Conservation (phyloP, 192 early-diverging fungal species). For the Chytriomyces hyalinus region DNA sequence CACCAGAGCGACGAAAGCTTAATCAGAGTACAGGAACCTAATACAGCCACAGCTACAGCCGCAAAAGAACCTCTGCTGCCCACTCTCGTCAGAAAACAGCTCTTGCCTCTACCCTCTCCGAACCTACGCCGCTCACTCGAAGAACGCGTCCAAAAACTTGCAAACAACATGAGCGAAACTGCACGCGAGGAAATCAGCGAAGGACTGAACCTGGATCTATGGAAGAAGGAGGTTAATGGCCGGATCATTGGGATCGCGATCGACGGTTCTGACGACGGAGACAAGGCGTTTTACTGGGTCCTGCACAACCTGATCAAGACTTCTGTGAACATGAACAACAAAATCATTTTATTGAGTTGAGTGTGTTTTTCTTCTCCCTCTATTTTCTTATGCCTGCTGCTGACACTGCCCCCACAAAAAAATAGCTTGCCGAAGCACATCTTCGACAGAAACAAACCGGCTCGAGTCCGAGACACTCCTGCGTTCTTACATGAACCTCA, state of each 20-base stretch:
- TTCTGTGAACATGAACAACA: slow-evolving; percentile 13
- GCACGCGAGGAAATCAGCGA: neutral
- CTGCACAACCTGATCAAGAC: slow-evolving; percentile 3
- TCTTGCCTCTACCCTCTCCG: neutral
- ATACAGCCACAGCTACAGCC: neutral
- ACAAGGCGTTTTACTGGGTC: slow-evolving; percentile 25
- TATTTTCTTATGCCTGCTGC: neutral
- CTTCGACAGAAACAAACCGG: neutral
- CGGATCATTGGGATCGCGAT: slow-evolving; percentile 21
- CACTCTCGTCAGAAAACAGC: neutral
- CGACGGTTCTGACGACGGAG: slow-evolving; percentile 21
- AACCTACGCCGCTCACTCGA: neutral
- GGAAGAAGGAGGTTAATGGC: neutral
- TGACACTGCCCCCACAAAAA: too few species aligned
- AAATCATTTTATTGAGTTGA: slow-evolving; percentile 11
- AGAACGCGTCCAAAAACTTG: neutral
- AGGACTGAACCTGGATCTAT: neutral
- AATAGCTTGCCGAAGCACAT: neutral
- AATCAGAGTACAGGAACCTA: neutral
- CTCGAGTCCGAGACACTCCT: neutral
- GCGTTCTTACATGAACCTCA: neutral
- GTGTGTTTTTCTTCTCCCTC: neutral
- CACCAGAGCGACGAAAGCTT: neutral
- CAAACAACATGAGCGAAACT: neutral
- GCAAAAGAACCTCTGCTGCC: neutral